Percentiles rank a stretch among this genome's conserved stretches.
Conservation (phyloP, 768 basidiomycete species). For the Mycena pura region DNA sequence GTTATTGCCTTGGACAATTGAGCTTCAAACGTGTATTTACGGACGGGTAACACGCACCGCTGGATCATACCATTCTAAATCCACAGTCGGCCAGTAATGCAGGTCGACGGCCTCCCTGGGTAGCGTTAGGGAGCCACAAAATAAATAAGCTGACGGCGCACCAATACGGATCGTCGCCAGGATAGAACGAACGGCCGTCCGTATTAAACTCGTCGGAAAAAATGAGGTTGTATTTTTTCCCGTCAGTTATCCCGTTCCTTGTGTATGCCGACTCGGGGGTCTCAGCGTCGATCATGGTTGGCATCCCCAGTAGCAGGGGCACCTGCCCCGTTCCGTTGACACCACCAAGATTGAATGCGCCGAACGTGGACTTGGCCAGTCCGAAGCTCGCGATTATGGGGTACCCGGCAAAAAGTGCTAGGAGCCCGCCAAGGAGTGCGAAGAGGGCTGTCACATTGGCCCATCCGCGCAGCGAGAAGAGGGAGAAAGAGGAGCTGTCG, state of each 20-base stretch:
- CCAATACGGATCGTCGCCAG: conserved; percentile 83
- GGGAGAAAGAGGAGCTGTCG: conserved; percentile 46
- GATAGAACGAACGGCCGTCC: conserved; percentile 71
- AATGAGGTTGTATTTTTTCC: conserved; percentile 53
- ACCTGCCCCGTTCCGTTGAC: conserved; percentile 79
- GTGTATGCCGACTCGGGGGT: conserved; percentile 68
- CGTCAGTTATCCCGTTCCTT: conserved; percentile 40
- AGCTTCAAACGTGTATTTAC: background rate
- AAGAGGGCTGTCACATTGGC: conserved; percentile 64
- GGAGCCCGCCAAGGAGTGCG: conserved; percentile 57
- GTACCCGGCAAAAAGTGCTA: conserved; percentile 75
- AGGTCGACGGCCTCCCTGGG: conserved; percentile 85
- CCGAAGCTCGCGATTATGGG: conserved; percentile 56
- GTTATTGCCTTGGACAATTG: conserved; percentile 58
- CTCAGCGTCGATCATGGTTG: conserved; percentile 75
- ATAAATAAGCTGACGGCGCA: background rate
- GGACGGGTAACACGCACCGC: conserved; percentile 48
- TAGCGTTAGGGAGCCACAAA: background rate
- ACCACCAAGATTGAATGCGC: conserved; percentile 78
- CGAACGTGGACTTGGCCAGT: conserved; percentile 4
- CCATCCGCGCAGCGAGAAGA: conserved; percentile 69
- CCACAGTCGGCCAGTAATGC: conserved; percentile 85
- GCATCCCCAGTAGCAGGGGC: conserved; percentile 62
- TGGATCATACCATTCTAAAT: conserved; percentile 87
- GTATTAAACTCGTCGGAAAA: conserved; percentile 73